Conservation (phyloP, 768 basidiomycete genomes). For the Pisolithus microcarpus region DNA sequence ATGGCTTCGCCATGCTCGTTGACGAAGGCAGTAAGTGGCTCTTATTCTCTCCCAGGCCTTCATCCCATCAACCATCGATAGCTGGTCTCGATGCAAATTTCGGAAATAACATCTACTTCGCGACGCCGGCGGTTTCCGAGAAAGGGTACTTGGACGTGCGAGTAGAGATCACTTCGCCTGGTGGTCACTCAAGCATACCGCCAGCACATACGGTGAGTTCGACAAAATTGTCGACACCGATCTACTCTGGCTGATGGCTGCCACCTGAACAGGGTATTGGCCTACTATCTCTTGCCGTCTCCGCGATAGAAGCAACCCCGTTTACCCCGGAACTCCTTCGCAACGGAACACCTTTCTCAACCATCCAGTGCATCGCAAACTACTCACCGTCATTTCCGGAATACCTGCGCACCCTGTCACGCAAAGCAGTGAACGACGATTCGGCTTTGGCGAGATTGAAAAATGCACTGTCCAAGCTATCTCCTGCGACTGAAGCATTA, state of each 20-base stretch:
- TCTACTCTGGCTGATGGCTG: neutral
- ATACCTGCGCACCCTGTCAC: slow-evolving; percentile 39
- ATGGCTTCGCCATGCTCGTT: slow-evolving; percentile 59
- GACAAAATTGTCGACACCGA: neutral
- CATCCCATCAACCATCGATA: neutral
- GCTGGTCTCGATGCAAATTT: neutral
- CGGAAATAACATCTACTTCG: slow-evolving; percentile 30
- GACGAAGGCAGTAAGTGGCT: slow-evolving; percentile 28
- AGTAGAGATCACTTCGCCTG: slow-evolving; percentile 54
- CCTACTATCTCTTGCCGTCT: slow-evolving; percentile 59
- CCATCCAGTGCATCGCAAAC: slow-evolving; percentile 54
- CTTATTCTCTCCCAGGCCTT: neutral
- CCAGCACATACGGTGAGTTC: slow-evolving; percentile 62
- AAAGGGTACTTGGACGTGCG: slow-evolving; percentile 59
- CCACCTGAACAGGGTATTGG: slow-evolving; percentile 56
- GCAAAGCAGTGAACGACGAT: slow-evolving; percentile 40
- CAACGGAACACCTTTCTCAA: slow-evolving; percentile 3
- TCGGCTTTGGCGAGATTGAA: slow-evolving; percentile 44
- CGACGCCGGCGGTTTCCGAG: slow-evolving; percentile 54
- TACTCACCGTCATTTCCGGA: slow-evolving; percentile 48
- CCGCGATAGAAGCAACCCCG: slow-evolving; percentile 59
- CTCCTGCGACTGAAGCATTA: slow-evolving; percentile 35
- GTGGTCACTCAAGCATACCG: slow-evolving; percentile 82
- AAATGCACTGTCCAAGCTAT: slow-evolving; percentile 11
- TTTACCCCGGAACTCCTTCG: slow-evolving; percentile 39